Evolutionary conservation across 2,329 filamentous ascomycete species (phyloP).

Genomic region (Diaporthe batatas): DNA sequence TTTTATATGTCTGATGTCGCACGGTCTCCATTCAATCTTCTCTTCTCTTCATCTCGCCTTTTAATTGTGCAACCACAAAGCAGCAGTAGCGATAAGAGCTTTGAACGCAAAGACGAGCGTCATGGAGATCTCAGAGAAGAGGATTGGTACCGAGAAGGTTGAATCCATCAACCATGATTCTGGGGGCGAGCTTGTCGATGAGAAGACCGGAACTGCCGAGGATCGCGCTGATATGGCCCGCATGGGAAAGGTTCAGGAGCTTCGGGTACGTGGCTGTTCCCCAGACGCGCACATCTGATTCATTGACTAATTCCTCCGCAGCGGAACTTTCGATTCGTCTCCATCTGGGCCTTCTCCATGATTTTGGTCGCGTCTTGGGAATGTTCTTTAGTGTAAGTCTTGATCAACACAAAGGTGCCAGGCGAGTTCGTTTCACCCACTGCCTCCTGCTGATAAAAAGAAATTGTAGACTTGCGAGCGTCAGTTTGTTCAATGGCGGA

Average conservation of each 20-base stretch:
- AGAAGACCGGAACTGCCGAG: conserved; percentile 37
- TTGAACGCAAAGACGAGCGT: too few relatives aligned
- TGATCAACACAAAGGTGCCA: background rate
- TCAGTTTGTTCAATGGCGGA: conserved; percentile 62
- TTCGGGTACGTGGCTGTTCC: conserved; percentile 52
- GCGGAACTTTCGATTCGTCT: conserved; percentile 63
- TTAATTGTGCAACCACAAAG: background rate
- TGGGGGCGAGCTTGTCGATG: background rate
- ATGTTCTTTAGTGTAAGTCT: conserved; percentile 54
- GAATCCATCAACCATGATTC: background rate
- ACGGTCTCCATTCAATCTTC: background rate
- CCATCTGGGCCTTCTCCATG: conserved; percentile 66
- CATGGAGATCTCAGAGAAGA: background rate
- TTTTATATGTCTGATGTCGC: background rate
- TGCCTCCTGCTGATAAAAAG: background rate
- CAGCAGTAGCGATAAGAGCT: too few relatives aligned
- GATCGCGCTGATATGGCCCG: conserved; percentile 61
- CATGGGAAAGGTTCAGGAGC: conserved; percentile 64
- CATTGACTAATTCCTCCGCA: conserved; percentile 46
- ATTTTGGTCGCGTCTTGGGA: conserved; percentile 69
- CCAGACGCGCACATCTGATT: background rate
- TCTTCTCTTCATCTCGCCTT: background rate
- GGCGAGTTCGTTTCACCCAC: background rate
- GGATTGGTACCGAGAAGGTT: background rate
- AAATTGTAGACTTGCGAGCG: conserved; percentile 42